These are phyloP conservation scores for Eucalyptus melliodora DNA, from an alignment of 345 rosid genomes.

Conservation along the genomic window DNA sequence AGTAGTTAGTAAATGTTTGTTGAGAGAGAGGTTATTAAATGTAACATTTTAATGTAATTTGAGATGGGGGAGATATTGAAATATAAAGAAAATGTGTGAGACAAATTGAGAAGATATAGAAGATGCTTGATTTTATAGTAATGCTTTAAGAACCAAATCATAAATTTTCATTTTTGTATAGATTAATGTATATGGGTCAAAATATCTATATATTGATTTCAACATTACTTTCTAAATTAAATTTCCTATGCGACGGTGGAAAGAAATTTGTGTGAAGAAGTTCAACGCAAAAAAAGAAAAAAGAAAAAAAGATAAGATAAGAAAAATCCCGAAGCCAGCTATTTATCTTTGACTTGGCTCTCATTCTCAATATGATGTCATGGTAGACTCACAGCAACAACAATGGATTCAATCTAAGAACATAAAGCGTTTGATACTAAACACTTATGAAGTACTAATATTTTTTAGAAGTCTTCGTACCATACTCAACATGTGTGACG, in stretches of 20 bases:
- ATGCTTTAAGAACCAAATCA: neutral
- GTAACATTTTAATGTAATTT: neutral
- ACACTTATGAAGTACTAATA: no score
- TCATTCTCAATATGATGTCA: neutral
- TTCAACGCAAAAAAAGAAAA: neutral
- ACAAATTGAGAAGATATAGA: neutral
- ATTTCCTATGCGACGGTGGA: neutral
- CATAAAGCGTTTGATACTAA: neutral
- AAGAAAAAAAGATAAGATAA: neutral
- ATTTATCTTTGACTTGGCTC: neutral
- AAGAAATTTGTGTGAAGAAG: neutral
- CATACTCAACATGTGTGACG: no score
- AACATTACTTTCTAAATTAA: neutral
- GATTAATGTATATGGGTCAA: neutral
- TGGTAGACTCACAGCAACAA: neutral
- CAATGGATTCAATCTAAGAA: neutral
- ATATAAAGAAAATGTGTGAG: neutral
- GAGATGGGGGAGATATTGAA: neutral
- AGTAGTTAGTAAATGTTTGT: neutral
- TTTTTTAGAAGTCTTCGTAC: rapidly evolving
- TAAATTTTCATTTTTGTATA: neutral
- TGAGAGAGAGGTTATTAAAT: neutral
- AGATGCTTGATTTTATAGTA: neutral
- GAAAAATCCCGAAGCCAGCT: neutral
- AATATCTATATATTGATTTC: neutral